A percentile compares a stretch with the other conserved stretches of the same genome.
Evolutionary conservation across 208 protist species (phyloP).

Genomic region (Trypanosoma lewisi): DNA sequence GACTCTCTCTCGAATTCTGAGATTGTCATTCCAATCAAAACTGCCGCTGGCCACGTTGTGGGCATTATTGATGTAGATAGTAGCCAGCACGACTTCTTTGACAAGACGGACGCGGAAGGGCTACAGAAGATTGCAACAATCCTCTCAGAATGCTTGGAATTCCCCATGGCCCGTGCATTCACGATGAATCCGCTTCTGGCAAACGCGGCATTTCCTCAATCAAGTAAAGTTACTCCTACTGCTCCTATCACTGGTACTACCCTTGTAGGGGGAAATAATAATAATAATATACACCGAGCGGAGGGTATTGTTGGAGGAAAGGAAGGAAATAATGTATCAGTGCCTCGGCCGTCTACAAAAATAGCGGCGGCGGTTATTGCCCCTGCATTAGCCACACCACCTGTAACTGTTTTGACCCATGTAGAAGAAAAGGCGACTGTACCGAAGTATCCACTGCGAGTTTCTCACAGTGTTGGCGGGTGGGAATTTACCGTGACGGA

Average conservation of each 20-base stretch:
- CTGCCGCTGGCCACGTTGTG: constrained; percentile 50
- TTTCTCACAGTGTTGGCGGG: constrained; percentile 19
- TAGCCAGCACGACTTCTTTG: constrained; percentile 54
- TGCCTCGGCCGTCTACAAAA: constrained; percentile 7
- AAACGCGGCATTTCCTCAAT: constrained; percentile 18
- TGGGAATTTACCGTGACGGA: constrained; percentile 61
- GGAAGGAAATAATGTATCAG: constrained; percentile 1
- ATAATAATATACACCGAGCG: background rate
- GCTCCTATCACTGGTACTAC: no score
- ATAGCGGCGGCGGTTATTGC: constrained; percentile 11
- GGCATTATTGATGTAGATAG: constrained; percentile 88
- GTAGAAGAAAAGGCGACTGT: background rate
- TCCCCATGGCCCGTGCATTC: constrained; percentile 59
- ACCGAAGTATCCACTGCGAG: constrained; percentile 10
- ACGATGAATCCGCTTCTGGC: constrained; percentile 42
- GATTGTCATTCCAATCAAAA: constrained; percentile 87
- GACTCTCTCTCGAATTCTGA: constrained; percentile 88
- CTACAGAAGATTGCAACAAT: constrained; percentile 59
- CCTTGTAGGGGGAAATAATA: background rate
- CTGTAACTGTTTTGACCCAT: background rate
- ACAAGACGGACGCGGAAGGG: constrained; percentile 55
- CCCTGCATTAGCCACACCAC: background rate
- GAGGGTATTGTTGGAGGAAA: background rate
- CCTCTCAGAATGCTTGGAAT: constrained; percentile 52
- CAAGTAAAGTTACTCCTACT: constrained; percentile 1